Percentiles rank a stretch among this genome's conserved stretches.
Evolutionary conservation across 2,329 filamentous ascomycete species (phyloP).

Genomic region (Calonectria leucothoes): DNA sequence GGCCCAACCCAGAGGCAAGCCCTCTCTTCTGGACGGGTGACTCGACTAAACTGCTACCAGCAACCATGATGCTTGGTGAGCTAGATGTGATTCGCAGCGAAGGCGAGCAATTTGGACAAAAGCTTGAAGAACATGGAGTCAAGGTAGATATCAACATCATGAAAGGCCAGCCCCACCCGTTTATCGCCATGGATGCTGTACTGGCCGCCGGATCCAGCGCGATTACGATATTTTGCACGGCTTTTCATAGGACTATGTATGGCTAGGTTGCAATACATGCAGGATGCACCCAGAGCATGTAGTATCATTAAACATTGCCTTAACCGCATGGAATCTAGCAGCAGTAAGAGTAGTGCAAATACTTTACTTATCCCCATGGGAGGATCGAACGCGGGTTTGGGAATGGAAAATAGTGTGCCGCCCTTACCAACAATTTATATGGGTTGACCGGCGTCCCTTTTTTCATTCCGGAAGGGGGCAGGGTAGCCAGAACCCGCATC

Average conservation of each 20-base stretch:
- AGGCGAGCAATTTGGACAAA: background rate
- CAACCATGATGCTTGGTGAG: background rate
- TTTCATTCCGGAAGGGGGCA: too few relatives aligned
- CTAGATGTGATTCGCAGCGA: background rate
- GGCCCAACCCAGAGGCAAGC: slow-evolving; percentile 64
- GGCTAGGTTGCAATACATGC: background rate
- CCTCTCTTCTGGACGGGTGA: slow-evolving; percentile 63
- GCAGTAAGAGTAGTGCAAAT: background rate
- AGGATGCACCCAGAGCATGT: too few relatives aligned
- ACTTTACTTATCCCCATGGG: background rate
- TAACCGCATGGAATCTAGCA: too few relatives aligned
- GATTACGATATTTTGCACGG: slow-evolving; percentile 56
- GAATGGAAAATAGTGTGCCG: too few relatives aligned
- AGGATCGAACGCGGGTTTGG: too few relatives aligned
- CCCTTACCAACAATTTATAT: too few relatives aligned
- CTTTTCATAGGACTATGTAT: background rate
- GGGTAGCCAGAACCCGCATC: too few relatives aligned
- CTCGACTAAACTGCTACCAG: slow-evolving; percentile 59
- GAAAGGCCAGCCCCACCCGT: slow-evolving; percentile 10
- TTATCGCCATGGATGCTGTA: slow-evolving; percentile 13
- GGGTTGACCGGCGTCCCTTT: too few relatives aligned
- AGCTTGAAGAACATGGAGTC: background rate
- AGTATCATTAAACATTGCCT: too few relatives aligned
- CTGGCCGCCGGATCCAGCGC: slow-evolving; percentile 42
- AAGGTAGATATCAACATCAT: background rate